Conservation (phyloP, 2,329 filamentous ascomycete species). For the Colletotrichum sp. region DNA sequence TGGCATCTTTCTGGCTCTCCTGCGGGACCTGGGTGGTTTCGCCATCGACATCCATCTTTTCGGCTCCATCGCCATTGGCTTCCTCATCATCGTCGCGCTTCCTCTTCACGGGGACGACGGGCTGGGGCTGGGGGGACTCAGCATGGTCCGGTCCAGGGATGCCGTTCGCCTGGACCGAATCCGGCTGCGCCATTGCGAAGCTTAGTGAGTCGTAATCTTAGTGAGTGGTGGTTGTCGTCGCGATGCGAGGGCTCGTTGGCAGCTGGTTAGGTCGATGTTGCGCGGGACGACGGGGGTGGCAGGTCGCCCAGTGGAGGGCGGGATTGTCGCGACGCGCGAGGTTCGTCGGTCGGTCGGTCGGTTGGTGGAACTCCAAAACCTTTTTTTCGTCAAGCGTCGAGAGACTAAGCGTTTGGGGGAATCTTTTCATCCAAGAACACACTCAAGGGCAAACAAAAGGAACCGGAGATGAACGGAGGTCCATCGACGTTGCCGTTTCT, state of each 20-base stretch:
- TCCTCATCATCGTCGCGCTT: constrained; percentile 61
- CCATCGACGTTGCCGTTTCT: constrained; percentile 13
- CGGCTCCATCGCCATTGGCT: constrained; percentile 25
- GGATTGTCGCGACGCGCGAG: constrained; percentile 25
- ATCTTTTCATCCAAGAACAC: constrained; percentile 28
- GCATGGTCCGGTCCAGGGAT: constrained; percentile 38
- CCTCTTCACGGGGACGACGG: constrained; percentile 53
- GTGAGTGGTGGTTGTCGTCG: neutral
- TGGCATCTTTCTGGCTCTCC: constrained; percentile 37
- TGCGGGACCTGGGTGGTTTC: neutral
- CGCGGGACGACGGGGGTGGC: constrained; percentile 21
- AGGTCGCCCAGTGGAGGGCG: constrained; percentile 20
- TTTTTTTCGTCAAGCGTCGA: constrained; percentile 39
- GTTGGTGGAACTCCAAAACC: constrained; percentile 44
- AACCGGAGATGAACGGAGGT: constrained; percentile 18
- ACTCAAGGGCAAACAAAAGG: constrained; percentile 12
- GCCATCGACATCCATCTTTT: constrained; percentile 31
- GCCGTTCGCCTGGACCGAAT: constrained; percentile 45
- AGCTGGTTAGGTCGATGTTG: constrained; percentile 4
- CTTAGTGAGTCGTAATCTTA: neutral
- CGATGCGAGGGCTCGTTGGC: neutral
- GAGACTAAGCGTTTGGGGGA: constrained; percentile 34
- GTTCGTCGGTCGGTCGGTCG: constrained; percentile 21
- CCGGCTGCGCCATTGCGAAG: constrained; percentile 45
- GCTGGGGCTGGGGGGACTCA: constrained; percentile 33